A percentile compares a stretch with the other conserved stretches of the same genome.
Evolutionary conservation across 2,329 filamentous ascomycete species (phyloP).

Genomic region (Microcyclosporella mali): DNA sequence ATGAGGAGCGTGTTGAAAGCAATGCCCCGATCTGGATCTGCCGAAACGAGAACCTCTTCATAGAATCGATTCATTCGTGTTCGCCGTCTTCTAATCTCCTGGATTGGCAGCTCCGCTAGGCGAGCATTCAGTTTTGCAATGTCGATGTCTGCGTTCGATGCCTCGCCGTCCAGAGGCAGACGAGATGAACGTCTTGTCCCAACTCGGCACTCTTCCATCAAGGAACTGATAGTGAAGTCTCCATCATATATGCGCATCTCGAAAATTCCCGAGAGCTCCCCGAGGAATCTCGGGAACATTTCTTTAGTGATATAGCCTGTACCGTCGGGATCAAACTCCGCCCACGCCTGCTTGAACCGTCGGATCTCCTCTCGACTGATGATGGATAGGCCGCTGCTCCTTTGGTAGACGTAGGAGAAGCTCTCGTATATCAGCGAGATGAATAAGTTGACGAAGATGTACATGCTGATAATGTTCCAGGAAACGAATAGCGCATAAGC

Average conservation of each 20-base stretch:
- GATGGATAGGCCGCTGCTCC: constrained; percentile 83
- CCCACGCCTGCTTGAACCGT: constrained; percentile 97
- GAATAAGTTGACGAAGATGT: constrained; percentile 97
- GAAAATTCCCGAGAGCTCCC: constrained; percentile 88
- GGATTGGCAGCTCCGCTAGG: constrained; percentile 65
- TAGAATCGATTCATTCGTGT: constrained; percentile 89
- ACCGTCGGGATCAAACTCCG: constrained; percentile 85
- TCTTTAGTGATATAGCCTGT: constrained; percentile 88
- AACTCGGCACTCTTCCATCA: constrained; percentile 75
- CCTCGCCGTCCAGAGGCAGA: constrained; percentile 39
- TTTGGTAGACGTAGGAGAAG: constrained; percentile 98
- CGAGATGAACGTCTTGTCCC: constrained; percentile 46
- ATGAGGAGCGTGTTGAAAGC: constrained; percentile 88
- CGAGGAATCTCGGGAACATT: constrained; percentile 77
- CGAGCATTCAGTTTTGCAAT: constrained; percentile 68
- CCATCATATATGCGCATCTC: constrained; percentile 94
- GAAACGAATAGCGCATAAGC: constrained; percentile 83
- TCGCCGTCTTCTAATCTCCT: constrained; percentile 67
- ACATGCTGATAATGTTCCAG: constrained; percentile 99
- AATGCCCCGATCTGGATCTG: constrained; percentile 82
- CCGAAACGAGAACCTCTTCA: constrained; percentile 90
- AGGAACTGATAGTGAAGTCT: constrained; percentile 77
- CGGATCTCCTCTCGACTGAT: constrained; percentile 91
- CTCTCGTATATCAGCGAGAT: constrained; percentile 98
- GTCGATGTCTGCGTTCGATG: constrained; percentile 51